A percentile compares a stretch with the other conserved stretches of the same genome.
Evolutionary conservation across 1,139 yeast genomes (phyloP).

Genomic region (Hemisphaericaspora xylofermentans): DNA sequence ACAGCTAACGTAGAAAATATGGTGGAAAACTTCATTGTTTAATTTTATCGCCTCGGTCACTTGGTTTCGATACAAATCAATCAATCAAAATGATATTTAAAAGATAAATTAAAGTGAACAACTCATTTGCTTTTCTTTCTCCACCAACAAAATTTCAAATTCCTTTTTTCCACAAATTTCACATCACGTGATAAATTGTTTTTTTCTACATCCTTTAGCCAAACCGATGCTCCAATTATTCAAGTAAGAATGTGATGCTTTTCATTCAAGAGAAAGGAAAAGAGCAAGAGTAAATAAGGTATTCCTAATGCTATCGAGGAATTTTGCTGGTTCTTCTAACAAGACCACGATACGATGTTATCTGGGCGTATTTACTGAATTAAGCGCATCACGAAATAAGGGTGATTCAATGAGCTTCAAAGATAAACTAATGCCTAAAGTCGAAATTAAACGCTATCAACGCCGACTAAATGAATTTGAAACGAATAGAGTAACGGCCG

Average conservation of each 20-base stretch:
- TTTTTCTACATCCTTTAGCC: too few species aligned
- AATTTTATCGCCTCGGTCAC: too few species aligned
- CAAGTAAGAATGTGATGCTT: not conserved
- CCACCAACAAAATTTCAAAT: too few species aligned
- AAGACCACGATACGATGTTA: not conserved
- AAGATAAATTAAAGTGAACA: not conserved
- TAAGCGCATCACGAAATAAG: not conserved
- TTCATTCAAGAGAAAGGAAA: not conserved
- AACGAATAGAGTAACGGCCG: constrained; percentile 12
- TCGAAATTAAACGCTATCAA: constrained; percentile 6
- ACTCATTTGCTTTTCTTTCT: not conserved
- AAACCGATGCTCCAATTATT: too few species aligned
- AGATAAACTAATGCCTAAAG: not conserved
- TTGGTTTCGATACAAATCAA: too few species aligned
- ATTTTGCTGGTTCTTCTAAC: not conserved
- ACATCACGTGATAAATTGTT: too few species aligned
- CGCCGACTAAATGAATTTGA: constrained; percentile 11
- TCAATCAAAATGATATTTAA: too few species aligned
- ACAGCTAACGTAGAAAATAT: constrained; percentile 17
- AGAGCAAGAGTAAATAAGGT: not conserved
- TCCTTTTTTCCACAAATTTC: too few species aligned
- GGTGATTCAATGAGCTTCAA: not conserved
- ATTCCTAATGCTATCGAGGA: not conserved
- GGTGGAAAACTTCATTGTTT: constrained; percentile 20
- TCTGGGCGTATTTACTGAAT: not conserved